phyloP scores from a whole-genome alignment of 345 rosid species.

The Erucastrum elatum region DNA sequence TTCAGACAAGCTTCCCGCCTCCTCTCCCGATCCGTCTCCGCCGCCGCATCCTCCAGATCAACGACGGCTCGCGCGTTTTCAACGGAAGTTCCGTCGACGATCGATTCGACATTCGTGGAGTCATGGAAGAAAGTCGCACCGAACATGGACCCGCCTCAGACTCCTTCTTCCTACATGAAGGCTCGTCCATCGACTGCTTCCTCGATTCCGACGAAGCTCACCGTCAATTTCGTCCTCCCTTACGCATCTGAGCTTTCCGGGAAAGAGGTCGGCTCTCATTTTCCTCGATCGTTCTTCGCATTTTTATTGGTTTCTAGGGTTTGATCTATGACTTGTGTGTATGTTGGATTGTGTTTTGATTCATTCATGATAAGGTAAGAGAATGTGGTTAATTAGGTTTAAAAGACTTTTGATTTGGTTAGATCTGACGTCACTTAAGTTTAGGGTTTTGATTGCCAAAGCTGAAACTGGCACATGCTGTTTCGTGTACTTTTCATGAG shows the following conservation, averaged over 20 bases:
- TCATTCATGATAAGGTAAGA: neutral
- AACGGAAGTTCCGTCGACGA: conserved; percentile 51
- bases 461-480: neutral
- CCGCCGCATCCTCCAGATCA: conserved; percentile 33
- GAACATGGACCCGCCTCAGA: conserved; percentile 73
- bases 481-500: too few relatives aligned
- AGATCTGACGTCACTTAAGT: conserved; percentile 24
- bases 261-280: conserved; percentile 49
- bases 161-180: conserved; percentile 69
- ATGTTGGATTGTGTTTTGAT: neutral
- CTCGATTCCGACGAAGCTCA: conserved; percentile 72
- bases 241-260: conserved; percentile 53
- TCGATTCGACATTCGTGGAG: conserved; percentile 54
- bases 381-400: conserved; percentile 25
- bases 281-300: neutral
- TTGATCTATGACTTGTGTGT: neutral
- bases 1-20: conserved; percentile 55
- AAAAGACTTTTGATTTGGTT: conserved; percentile 14
- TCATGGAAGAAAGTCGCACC: conserved; percentile 76
- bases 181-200: conserved; percentile 66
- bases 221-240: conserved; percentile 87
- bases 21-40: conserved; percentile 45
- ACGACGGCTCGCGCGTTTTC: conserved; percentile 49
- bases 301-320: neutral
- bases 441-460: conserved; percentile 15